Base-by-base conservation (phyloP, 2,329 filamentous ascomycete genomes). In the Aspergillus sp. region DNA sequence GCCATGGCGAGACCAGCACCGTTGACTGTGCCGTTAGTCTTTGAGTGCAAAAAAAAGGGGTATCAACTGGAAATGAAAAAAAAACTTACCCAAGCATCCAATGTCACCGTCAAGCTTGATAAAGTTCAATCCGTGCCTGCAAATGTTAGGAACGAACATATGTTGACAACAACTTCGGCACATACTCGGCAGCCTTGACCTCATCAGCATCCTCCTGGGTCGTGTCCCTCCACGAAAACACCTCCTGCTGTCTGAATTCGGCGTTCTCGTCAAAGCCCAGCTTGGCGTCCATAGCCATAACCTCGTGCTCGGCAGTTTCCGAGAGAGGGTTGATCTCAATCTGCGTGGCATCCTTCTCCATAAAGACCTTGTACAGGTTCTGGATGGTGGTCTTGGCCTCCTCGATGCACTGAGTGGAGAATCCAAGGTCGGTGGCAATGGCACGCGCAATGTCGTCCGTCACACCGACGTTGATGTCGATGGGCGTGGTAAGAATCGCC, bases 21-120 rank as follows among this genome's bases (percentile, higher is more conserved):
- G 77, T 98, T 98, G 77, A 98, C 93, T 60, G 55, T 28, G 48
- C 10, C 19, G 19, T 19, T 19, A 19, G 44, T 27, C 10, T 27
- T 5, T 38, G 9, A 29, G 4, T 5, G 8, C 29, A 32, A 29
- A 30, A 29, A 19, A 9, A 46, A 12, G 42, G 33, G 49, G 42
- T 42, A 49, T 48, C 39, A 12, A 8, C 29, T 33, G 29, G 10
- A 36, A 12, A 29, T 7, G 4, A 35, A 38, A 34, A 39, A 8
- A 30, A 44, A 42, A 29, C 61, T 51, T 63, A 72, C 69, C 70
- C 51, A 97, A 80, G 78, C 93, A 98, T 73, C 93, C 93, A 69
- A 98, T 98, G 69, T 98, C 93, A 69, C 93, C 93, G 67, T 97
- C 93, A 52, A 98, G 85, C 82, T 98, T 98, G 81, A 98, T 98